Base-by-base conservation (phyloP, 1,284 basidiomycete species). In the Ceratobasidium sp. region DNA sequence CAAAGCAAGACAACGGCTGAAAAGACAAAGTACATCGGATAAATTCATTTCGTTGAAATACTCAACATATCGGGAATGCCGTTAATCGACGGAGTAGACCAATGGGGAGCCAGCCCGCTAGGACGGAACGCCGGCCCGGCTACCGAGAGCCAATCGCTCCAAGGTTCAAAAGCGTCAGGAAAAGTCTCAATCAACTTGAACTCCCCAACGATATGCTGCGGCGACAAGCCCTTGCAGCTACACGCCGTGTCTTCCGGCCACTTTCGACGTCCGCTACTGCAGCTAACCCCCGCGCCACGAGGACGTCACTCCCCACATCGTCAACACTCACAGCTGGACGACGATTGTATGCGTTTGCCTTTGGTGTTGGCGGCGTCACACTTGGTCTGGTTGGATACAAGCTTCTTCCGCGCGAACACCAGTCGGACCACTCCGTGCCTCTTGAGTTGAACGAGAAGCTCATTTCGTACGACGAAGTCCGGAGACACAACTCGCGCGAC, bases 381-480 rank as follows among this genome's bases (percentile, higher is more conserved):
- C 62, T 65, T 22, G 62, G 62, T 22, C 49, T 65, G 13, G 62
- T 65, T 40, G 62, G 62, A 4, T 65, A 65, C 49, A 65, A 53
- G 35, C 49, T 65, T 4, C 35, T 65, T 22, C 62, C 62, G n/a
- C 62, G 62, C 15, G 52, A 31, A 32, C 27, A 31, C 27, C 22
- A 38, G 54, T 20, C 17, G 1, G 31, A 50, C 6, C 32, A 22
- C 15, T 49, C 53, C 13, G 29, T 13, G 1, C 25, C 45, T 8
- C 27, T 32, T 27, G 20, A 43, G 13, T 12, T 27, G 34, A 27
- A 49, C 32, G 34, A 35, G 34, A 17, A 50, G 31, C 70, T 79
- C 22, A 80, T 85, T 58, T 75, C 79, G 25, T 82, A 77, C 73
- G 76, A 81, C 8, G 84, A 87, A 73, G 82, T 87, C 3, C 79